Conservation (phyloP, 2,329 filamentous ascomycete species). For the Leptographium flavum region DNA sequence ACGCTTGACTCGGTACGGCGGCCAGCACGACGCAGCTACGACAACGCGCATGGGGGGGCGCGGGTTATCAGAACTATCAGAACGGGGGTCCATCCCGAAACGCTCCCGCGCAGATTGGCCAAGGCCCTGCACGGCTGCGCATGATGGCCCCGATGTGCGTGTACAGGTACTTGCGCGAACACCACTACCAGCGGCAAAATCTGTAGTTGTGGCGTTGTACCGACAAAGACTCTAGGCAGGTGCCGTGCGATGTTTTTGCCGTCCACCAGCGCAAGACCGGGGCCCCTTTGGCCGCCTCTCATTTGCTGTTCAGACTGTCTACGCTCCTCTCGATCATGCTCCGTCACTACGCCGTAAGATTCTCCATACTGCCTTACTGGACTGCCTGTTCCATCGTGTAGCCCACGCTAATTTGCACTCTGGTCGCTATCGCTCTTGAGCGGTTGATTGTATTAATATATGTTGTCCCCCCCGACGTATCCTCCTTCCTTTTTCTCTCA, state of each 20-base stretch:
- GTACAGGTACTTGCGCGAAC: neutral
- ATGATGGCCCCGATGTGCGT: neutral
- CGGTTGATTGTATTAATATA: conserved; percentile 1
- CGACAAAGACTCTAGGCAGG: neutral
- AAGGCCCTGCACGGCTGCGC: neutral
- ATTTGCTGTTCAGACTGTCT: no score
- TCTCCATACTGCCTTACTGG: no score
- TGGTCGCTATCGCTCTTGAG: neutral
- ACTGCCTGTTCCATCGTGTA: neutral
- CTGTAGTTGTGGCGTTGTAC: neutral
- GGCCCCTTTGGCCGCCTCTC: neutral
- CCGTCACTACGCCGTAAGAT: no score
- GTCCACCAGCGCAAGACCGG: neutral
- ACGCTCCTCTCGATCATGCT: neutral
- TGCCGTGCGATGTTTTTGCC: neutral
- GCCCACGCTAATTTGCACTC: neutral
- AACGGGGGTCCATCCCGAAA: neutral
- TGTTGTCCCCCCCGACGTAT: neutral
- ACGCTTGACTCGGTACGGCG: no score
- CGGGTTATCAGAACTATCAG: neutral
- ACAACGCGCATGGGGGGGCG: no score
- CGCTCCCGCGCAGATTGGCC: neutral
- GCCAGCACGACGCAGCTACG: no score
- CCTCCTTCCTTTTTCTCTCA: neutral
- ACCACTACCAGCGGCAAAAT: neutral